Evolutionary conservation across 1,284 basidiomycete species (phyloP), one percentile per base, ranked within the genome.

Genomic region (Jaminaea rosea): DNA sequence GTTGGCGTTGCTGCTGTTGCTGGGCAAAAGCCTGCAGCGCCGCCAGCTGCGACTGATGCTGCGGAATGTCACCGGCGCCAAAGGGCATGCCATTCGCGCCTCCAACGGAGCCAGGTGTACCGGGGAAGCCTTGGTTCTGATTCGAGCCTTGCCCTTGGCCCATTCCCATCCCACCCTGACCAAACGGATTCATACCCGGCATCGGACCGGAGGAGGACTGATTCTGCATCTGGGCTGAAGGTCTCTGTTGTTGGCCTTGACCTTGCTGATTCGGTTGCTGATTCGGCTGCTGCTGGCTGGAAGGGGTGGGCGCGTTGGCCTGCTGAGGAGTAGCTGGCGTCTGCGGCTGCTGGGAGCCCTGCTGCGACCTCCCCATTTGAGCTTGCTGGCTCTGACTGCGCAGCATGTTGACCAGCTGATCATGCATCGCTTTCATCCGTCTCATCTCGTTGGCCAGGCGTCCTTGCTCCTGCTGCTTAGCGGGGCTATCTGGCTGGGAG

Each of bases 361-460:
- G n/a, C n/a, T n/a, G n/a, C n/a, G n/a, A n/a, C n/a, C n/a, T n/a
- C n/a, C n/a, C n/a, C n/a, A n/a, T n/a, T n/a, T n/a, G n/a, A n/a
- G n/a, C n/a, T n/a, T n/a, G n/a, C 31, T 3, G 36, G 4, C 19
- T 24, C 17, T 26, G 52, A 11, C 39, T 50, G 21, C 44, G 44
- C n/a, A 50, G 23, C 13, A 31, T 24, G 26, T 32, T 27, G 11
- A 55, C 47, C 11, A 59, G 57, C 24, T 63, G 63, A 10, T 34
- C 56, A 24, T 55, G 56, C 55, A 62, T 56, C 34, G 55, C 49
- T 47, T 66, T 61, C 28, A 69, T 45, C 0, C 60, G 54, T 24
- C 58, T 65, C 56, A 72, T 58, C 50, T 69, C 65, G 1, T 32
- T 49, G 2, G 65, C 62, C 10, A 72, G 52, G 24, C 62, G 61